These are phyloP conservation scores for Elaeagnus macrophylla DNA, from an alignment of 306 rosid species.

Conservation along the genomic window DNA sequence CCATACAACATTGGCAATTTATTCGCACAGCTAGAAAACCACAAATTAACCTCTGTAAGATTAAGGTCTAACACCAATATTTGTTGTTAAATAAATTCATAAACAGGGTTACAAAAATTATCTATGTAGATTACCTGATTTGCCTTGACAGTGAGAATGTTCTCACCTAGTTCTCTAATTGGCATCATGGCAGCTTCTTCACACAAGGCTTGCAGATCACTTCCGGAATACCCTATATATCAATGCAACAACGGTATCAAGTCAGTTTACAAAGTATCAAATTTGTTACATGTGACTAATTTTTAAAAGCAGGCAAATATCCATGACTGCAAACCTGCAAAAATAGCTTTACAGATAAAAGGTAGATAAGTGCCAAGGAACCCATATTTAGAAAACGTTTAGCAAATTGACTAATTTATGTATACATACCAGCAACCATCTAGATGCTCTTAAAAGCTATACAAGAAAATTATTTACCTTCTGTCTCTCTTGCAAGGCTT, in stretches of 20 bases:
- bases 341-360: conserved; percentile 1
- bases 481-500: conserved; percentile 72
- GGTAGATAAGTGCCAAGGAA: background rate
- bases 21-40: background rate
- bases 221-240: conserved; percentile 83
- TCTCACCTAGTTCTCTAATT: conserved; percentile 81
- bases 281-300: too few relatives aligned
- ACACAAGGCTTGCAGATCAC: conserved; percentile 96
- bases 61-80: background rate
- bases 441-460: background rate
- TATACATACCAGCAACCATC: background rate
- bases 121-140: conserved; percentile 55
- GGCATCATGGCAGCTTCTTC: conserved; percentile 99
- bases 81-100: too few relatives aligned
- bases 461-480: conserved; percentile 35
- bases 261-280: background rate
- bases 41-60: background rate
- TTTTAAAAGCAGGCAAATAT: too few relatives aligned
- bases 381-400: background rate
- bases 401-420: conserved; percentile 1
- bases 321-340: conserved; percentile 1
- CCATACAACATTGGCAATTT: background rate
- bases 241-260: conserved; percentile 4
- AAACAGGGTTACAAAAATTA: conserved; percentile 2
- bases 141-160: conserved; percentile 72